Evolutionary conservation across 768 basidiomycete species (phyloP), one percentile per base, ranked within the genome.

Genomic region (Clitopilus hobsonii): DNA sequence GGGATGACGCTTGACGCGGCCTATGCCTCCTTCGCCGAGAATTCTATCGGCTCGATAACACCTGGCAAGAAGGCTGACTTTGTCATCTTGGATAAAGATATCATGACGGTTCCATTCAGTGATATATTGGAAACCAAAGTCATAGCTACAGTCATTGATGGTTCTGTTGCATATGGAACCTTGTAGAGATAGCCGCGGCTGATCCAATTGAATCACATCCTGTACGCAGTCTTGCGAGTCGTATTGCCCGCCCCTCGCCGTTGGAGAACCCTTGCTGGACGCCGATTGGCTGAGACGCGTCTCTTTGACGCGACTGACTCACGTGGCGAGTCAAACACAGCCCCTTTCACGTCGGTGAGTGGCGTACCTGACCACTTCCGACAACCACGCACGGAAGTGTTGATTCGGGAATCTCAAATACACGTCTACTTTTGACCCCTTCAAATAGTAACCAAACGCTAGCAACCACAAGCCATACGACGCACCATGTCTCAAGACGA

Each of bases 1-100:
- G 90, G 95, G 10, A 92, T 95, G 88, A 96, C 94, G 0, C 72
- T 89, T 26, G 91, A 93, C 59, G 85, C 92, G 0, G 94, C 95
- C 1, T 94, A 91, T 60, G 94, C 94, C 0, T 82, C 89, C 0
- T 94, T 95, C 63, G 73, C 83, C 1, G 91, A 94, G 64, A 67
- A 80, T 16, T 73, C 74, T 5, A 71, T 86, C 1, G 95, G 95
- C 1, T 89, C 88, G 0, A 78, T 98, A 28, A 72, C 71, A 1
- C 71, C 78, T 0, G 93, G 94, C 3, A 94, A 93, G 68, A 82
- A 84, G 59, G 94, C 94, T 2, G 95, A 98, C 67, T 93, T 89
- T 60, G 89, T 94, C 36, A 72, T 97, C 2, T 76, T 95, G 51
- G 84, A 93, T 61, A 80, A 79, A 23, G 84, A 97, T 67, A 86